Conservation (phyloP, 805 yeast species). For the Middelhovenomyces tepae region DNA sequence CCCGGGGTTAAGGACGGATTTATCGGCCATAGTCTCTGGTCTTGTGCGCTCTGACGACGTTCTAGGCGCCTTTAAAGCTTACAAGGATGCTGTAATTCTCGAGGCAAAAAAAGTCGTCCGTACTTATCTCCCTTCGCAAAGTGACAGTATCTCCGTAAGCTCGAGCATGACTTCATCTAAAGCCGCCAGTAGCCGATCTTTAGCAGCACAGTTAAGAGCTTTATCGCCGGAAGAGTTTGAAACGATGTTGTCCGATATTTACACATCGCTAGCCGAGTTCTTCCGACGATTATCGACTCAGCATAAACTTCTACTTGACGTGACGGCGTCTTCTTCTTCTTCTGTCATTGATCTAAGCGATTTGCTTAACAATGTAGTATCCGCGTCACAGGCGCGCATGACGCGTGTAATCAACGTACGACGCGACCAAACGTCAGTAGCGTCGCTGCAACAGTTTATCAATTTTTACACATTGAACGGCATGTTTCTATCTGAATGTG, state of each 20-base stretch:
- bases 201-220: conserved; percentile 45
- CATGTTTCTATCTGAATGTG: conserved; percentile 74
- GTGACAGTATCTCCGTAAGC: conserved; percentile 23
- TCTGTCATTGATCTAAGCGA: conserved; percentile 53
- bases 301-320: conserved; percentile 67
- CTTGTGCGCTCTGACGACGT: conserved; percentile 55
- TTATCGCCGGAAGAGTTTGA: conserved; percentile 72
- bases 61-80: conserved; percentile 49
- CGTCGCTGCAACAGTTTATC: conserved; percentile 53
- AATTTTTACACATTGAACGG: conserved; percentile 57
- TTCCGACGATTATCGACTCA: conserved; percentile 66
- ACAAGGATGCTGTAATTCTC: conserved; percentile 57
- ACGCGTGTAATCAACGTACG: conserved; percentile 72
- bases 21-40: conserved; percentile 44
- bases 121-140: conserved; percentile 43
- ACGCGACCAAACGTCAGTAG: conserved; percentile 54
- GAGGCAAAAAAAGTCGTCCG: conserved; percentile 72
- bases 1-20: conserved; percentile 32
- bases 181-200: conserved; percentile 27
- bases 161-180: conserved; percentile 20
- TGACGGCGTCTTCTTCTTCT: conserved; percentile 44
- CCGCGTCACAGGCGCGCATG: conserved; percentile 63
- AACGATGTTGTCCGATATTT: conserved; percentile 52
- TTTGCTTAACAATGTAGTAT: conserved; percentile 59
- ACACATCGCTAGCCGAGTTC: conserved; percentile 58